Evolutionary conservation across 2,329 filamentous ascomycete species (phyloP).

Genomic region (Fonsecaea pugnacius): DNA sequence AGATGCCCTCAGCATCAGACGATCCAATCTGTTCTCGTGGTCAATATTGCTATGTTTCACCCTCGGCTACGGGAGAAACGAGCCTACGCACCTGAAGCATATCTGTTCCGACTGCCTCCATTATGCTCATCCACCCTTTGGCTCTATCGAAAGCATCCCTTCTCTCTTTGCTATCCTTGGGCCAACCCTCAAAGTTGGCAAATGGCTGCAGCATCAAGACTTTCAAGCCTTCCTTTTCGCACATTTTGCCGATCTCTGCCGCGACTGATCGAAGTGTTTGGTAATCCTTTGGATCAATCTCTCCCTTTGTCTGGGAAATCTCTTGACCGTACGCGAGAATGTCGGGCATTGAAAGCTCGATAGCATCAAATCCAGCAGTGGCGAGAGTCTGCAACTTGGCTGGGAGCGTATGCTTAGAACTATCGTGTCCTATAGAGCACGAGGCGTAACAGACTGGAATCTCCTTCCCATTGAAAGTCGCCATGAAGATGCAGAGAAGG

Average conservation of each 20-base stretch:
- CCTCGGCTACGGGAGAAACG: background rate
- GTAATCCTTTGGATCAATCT: conserved; percentile 64
- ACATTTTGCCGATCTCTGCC: conserved; percentile 59
- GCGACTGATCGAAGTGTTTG: conserved; percentile 61
- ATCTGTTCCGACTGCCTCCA: conserved; percentile 70
- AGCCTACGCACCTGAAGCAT: conserved; percentile 65
- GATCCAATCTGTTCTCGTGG: conserved; percentile 57
- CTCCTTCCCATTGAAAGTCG: conserved; percentile 30
- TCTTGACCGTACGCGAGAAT: conserved; percentile 66
- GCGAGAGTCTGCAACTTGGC: conserved; percentile 48
- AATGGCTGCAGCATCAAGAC: conserved; percentile 78
- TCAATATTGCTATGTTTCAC: background rate
- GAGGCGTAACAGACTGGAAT: conserved; percentile 49
- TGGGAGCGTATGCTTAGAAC: conserved; percentile 43
- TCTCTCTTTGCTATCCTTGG: conserved; percentile 59
- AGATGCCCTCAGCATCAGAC: conserved; percentile 66
- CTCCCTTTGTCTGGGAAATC: conserved; percentile 49
- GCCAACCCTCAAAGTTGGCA: conserved; percentile 77
- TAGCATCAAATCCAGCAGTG: conserved; percentile 58
- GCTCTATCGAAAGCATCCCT: conserved; percentile 67
- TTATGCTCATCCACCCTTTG: conserved; percentile 70
- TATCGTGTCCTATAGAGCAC: conserved; percentile 48
- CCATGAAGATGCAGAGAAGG: conserved; percentile 13
- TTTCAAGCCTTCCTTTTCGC: conserved; percentile 58
- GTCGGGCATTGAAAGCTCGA: conserved; percentile 77